These are phyloP conservation scores for Lachnellula occidentalis DNA, from an alignment of 2,329 filamentous ascomycete genomes.

Conservation along the genomic window DNA sequence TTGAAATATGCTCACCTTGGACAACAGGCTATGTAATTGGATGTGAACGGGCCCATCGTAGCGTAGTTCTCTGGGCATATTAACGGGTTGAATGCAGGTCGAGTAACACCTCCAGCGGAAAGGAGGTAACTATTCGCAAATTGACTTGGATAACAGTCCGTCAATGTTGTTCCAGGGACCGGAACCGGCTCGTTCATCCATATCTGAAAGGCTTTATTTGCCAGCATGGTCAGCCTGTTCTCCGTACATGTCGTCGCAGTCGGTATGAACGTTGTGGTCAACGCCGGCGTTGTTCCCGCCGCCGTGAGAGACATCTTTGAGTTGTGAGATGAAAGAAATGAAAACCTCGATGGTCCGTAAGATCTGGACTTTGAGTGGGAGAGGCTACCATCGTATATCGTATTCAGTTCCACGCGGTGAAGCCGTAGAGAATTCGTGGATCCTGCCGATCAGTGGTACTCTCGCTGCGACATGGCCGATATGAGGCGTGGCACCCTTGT, in stretches of 20 bases:
- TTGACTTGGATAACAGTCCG: conserved; percentile 23
- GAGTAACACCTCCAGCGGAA: conserved; percentile 14
- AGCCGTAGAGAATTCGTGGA: too few relatives aligned
- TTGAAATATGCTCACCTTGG: conserved; percentile 14
- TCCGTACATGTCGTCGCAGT: conserved; percentile 16
- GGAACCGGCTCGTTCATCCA: conserved; percentile 22
- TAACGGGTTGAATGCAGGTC: conserved; percentile 20
- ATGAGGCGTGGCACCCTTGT: too few relatives aligned
- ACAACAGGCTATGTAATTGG: conserved; percentile 26
- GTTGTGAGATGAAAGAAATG: not conserved
- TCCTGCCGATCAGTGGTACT: too few relatives aligned
- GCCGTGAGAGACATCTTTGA: not conserved
- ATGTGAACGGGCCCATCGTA: conserved; percentile 17
- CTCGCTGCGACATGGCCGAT: too few relatives aligned
- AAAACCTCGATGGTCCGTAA: not conserved
- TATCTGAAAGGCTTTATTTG: conserved; percentile 18
- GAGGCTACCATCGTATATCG: too few relatives aligned
- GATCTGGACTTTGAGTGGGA: too few relatives aligned
- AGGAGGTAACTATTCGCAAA: conserved; percentile 17
- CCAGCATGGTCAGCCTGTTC: conserved; percentile 22
- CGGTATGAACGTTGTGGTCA: conserved; percentile 11
- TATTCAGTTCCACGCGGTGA: too few relatives aligned
- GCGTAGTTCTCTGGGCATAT: conserved; percentile 20
- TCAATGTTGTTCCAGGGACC: conserved; percentile 19
- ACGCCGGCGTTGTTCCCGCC: not conserved